These are phyloP conservation scores for Penicillium argentinense DNA, from an alignment of 495 filamentous ascomycete genomes.

Conservation along the genomic window DNA sequence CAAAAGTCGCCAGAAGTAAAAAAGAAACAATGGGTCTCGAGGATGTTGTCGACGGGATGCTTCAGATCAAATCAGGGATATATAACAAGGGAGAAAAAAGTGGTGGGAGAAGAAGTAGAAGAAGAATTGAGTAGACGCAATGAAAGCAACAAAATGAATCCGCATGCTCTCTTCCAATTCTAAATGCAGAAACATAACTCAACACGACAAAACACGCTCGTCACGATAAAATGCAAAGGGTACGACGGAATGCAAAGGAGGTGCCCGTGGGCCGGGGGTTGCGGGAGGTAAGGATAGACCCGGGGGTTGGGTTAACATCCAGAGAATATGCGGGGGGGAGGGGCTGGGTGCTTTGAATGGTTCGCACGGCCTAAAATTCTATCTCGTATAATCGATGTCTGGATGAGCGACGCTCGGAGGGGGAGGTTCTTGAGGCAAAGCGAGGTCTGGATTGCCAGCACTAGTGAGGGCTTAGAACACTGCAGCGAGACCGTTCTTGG, in stretches of 20 bases:
- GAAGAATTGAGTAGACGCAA: slow-evolving; percentile 13
- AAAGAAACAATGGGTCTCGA: slow-evolving; percentile 18
- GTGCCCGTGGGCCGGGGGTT: slow-evolving; percentile 16
- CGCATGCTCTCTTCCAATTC: slow-evolving; percentile 40
- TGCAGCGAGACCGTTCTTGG: slow-evolving; percentile 83
- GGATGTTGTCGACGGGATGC: slow-evolving; percentile 27
- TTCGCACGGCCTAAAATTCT: no score
- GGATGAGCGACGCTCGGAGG: not conserved
- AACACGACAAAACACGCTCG: slow-evolving; percentile 36
- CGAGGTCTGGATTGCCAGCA: not conserved
- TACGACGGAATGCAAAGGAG: slow-evolving; percentile 22
- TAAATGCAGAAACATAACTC: slow-evolving; percentile 42
- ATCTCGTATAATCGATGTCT: no score
- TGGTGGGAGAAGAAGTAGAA: slow-evolving; percentile 9
- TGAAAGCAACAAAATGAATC: slow-evolving; percentile 23
- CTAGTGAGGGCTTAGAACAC: slow-evolving; percentile 59
- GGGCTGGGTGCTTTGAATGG: no score
- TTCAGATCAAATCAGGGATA: slow-evolving; percentile 35
- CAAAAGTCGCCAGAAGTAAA: slow-evolving; percentile 12
- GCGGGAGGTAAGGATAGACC: not conserved
- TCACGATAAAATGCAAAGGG: slow-evolving; percentile 43
- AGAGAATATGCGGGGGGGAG: no score
- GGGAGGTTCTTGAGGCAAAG: slow-evolving; percentile 1
- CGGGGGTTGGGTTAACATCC: no score
- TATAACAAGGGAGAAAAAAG: slow-evolving; percentile 23